Evolutionary conservation across 179 eudicot species (phyloP).

Genomic region (Gypsophila paniculata): DNA sequence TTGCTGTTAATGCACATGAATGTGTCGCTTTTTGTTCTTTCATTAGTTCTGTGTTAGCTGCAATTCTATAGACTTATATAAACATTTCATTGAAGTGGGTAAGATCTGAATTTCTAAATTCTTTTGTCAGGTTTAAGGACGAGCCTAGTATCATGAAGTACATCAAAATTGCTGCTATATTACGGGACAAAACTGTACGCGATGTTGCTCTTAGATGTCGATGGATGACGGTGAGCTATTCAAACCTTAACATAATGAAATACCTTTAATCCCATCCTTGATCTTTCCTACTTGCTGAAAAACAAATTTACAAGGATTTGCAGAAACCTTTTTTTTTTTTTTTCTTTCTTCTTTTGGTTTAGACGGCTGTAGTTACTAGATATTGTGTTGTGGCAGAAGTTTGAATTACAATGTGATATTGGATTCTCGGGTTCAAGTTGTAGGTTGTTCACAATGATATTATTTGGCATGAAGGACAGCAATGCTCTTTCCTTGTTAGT

Average conservation of each 20-base stretch:
- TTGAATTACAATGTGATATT: background rate
- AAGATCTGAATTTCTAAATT: conserved; percentile 7
- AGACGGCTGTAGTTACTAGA: background rate
- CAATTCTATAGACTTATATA: background rate
- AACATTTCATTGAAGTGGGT: background rate
- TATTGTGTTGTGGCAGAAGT: background rate
- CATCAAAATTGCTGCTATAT: conserved; percentile 70
- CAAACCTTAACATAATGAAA: background rate
- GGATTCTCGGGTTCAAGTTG: background rate
- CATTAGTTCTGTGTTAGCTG: background rate
- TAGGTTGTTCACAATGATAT: background rate
- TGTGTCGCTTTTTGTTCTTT: background rate
- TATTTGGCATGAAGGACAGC: background rate
- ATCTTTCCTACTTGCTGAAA: conserved; percentile 11
- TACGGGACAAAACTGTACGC: conserved; percentile 82
- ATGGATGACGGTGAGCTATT: conserved; percentile 77
- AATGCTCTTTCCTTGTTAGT: background rate
- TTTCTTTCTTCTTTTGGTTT: background rate
- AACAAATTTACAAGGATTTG: conserved; percentile 1
- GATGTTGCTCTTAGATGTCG: conserved; percentile 87
- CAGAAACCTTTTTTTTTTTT: background rate
- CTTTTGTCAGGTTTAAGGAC: conserved; percentile 44
- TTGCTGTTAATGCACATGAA: conserved; percentile 1
- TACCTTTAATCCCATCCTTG: background rate
- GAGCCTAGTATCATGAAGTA: conserved; percentile 77